These are phyloP conservation scores for Tetrapisispora pingtungensis DNA, from an alignment of 805 yeast species.

Conservation along the genomic window DNA sequence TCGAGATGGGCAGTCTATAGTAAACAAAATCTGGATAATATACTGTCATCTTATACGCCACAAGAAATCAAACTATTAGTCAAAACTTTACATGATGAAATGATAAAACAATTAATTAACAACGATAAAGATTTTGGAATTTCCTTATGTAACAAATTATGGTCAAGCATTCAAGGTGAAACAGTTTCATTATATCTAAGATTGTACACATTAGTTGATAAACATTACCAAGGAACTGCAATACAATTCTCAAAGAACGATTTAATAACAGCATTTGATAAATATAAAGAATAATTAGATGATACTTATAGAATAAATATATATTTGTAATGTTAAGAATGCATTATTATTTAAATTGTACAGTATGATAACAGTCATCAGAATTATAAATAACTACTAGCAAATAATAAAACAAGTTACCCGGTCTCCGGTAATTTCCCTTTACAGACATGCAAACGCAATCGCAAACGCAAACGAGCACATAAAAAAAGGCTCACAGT, in stretches of 20 bases:
- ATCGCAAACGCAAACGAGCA: too few species aligned
- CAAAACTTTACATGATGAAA: constrained; percentile 42
- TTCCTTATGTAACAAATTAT: constrained; percentile 48
- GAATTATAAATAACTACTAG: too few species aligned
- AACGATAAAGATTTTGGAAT: constrained; percentile 22
- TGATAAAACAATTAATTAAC: constrained; percentile 43
- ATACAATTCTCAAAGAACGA: constrained; percentile 44
- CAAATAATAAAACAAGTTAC: not conserved
- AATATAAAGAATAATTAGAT: constrained; percentile 12
- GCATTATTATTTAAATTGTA: too few species aligned
- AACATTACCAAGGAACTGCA: constrained; percentile 45
- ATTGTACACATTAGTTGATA: constrained; percentile 45
- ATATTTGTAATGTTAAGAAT: too few species aligned
- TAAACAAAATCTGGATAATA: constrained; percentile 45
- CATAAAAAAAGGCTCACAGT: too few species aligned
- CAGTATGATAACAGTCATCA: too few species aligned
- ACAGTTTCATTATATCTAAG: constrained; percentile 47
- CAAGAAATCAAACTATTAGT: constrained; percentile 49
- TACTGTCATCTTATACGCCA: constrained; percentile 47
- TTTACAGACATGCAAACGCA: not conserved
- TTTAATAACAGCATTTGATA: constrained; percentile 43
- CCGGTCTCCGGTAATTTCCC: not conserved
- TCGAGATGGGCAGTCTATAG: constrained; percentile 56
- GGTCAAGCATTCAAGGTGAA: constrained; percentile 62
- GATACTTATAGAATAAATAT: too few species aligned